Evolutionary conservation across 352 stramenopile species (phyloP).

Genomic region (Phytophthora podocarpi): DNA sequence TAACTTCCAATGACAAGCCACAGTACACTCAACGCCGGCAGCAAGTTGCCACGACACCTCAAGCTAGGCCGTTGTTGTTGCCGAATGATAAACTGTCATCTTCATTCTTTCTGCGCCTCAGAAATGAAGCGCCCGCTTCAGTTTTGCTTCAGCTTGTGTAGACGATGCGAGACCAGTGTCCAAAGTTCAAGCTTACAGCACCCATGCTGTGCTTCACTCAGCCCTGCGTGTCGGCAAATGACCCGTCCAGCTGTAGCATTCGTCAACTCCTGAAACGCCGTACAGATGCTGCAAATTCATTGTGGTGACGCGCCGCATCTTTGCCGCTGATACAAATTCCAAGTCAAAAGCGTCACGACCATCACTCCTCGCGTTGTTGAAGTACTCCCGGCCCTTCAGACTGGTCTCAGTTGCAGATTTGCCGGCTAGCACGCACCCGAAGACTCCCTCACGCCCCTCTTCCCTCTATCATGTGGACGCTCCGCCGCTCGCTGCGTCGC

Average conservation of each 20-base stretch:
- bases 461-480: conserved; percentile 23
- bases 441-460: not conserved
- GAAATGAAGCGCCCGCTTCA: conserved; percentile 1
- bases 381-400: conserved; percentile 1
- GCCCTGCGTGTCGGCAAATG: conserved; percentile 18
- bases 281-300: not conserved
- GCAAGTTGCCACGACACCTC: too few relatives aligned
- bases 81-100: too few relatives aligned
- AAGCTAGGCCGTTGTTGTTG: too few relatives aligned
- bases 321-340: conserved; percentile 15
- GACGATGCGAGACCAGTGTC: too few relatives aligned
- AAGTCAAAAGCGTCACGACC: conserved; percentile 19
- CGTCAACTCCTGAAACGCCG: conserved; percentile 19
- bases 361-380: conserved; percentile 26
- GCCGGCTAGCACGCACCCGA: conserved; percentile 16
- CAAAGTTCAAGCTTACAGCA: not conserved
- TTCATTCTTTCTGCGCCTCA: conserved; percentile 5
- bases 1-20: not conserved
- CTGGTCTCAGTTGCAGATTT: conserved; percentile 28
- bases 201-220: too few relatives aligned
- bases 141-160: not conserved
- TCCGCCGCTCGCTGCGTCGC: conserved; percentile 23
- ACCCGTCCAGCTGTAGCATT: conserved; percentile 1
- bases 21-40: too few relatives aligned
- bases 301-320: conserved; percentile 19